Base-by-base conservation (phyloP, 495 filamentous ascomycete species). In the Neurospora sublineolata region DNA sequence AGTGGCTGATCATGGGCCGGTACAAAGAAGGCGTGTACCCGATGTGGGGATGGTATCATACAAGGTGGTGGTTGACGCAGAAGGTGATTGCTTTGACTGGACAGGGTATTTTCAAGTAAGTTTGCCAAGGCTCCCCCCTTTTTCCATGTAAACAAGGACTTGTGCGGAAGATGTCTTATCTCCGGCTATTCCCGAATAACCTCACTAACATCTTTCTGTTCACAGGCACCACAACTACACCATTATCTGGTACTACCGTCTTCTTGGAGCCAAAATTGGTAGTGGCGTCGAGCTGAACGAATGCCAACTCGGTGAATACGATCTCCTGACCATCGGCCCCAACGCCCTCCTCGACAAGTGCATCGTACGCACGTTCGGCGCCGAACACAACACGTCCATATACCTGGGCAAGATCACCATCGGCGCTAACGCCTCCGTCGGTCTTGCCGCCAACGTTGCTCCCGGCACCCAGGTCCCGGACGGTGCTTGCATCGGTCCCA, bases 31-130 rank as follows among this genome's bases (percentile, higher is more conserved):
- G 83, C 5, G 71, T 84, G 20, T 84, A 79, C 46, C 83, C 83
- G 30, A 84, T 85, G 83, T 85, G 83, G 83, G 82, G 81, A 5
- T 68, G 69, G 4, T 85, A 84, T 72, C 83, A 85, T 73, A 84
- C 82, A 1, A 77, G 83, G 30, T 85, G 83, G 83, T 85, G 83
- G 83, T 44, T 85, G 20, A 79, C 79, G 9, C 79, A 85, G 74
- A 85, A 84, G 74, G 77, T 77, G 33, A 71, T 82, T 4, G 76
- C 77, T 39, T 73, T 84, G 6, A 77, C 77, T 38, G 83, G 82
- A 10, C 79, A 78, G 72, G 83, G 83, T 0, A 68, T 81, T 18
- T 84, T 81, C 69, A 74, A 72, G 46, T 70, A 42, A n/a, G 70
- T 68, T 23, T 58, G 46, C 46, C 46, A 58, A 58, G 46, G 6